Evolutionary conservation across 202 grass and related monocot genomes (phyloP).

Genomic region (Bolboschoenoplectus hybrid): DNA sequence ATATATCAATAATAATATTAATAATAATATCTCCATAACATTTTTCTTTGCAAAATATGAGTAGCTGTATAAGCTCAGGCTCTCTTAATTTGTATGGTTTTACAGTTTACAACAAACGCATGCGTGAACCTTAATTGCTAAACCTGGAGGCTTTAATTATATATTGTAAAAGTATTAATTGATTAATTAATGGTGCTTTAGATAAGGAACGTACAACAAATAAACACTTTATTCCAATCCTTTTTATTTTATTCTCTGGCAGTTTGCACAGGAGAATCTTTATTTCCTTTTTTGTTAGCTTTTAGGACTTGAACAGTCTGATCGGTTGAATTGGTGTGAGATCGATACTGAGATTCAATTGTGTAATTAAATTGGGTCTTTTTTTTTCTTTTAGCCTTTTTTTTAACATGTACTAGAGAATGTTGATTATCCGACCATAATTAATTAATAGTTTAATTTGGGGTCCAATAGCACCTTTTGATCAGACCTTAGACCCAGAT

Average conservation of each 20-base stretch:
- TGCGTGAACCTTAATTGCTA: not conserved
- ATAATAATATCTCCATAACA: too few relatives aligned
- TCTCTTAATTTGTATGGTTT: not conserved
- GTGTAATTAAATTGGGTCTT: slow-evolving; percentile 10
- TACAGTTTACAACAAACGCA: not conserved
- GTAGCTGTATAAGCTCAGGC: not conserved
- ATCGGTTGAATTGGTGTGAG: not conserved
- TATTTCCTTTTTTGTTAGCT: not conserved
- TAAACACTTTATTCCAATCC: slow-evolving; percentile 11
- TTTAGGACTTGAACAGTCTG: slow-evolving; percentile 12
- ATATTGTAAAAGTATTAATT: not conserved
- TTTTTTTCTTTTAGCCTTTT: not conserved
- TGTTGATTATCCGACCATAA: not conserved
- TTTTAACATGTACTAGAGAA: not conserved
- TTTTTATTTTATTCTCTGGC: slow-evolving; percentile 16
- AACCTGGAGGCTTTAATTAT: not conserved
- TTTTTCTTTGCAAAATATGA: not conserved
- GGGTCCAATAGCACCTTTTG: not conserved
- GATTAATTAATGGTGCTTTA: slow-evolving; percentile 7
- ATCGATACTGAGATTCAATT: not conserved
- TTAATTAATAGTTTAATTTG: not conserved
- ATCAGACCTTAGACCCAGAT: not conserved
- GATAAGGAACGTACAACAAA: slow-evolving; percentile 8
- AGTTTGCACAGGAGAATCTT: slow-evolving; percentile 25
- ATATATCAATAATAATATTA: too few relatives aligned